Evolutionary conservation across 768 basidiomycete genomes (phyloP), one percentile per base, ranked within the genome.

Genomic region (Chiua virens): DNA sequence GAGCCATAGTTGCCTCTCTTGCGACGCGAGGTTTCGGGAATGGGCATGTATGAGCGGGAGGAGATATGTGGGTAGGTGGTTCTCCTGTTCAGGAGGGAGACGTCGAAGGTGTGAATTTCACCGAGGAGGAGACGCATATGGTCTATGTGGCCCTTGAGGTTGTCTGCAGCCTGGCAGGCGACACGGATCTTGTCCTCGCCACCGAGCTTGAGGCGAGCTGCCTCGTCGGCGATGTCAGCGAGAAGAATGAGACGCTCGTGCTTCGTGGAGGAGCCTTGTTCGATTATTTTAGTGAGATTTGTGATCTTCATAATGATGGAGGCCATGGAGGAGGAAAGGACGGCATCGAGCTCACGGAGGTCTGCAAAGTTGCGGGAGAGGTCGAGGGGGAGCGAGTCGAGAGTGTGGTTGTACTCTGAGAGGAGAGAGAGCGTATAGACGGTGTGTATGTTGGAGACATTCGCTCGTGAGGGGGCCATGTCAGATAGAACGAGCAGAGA

Each of bases 101-200:
- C 57, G 67, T 89, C 83, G 57, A 86, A 84, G 52, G 76, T 79
- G 20, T 87, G 87, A 8, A 89, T 68, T 52, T 79, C 73, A 53
- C 80, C 79, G 10, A 88, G 73, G 30, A 91, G 78, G 21, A 75
- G 72, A 43, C 75, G 75, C 64, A 90, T 80, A 60, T 90, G 84
- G 53, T 65, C 64, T 41, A 77, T 71, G 67, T 89, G 84, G 9
- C 71, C 70, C 62, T 85, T 82, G 70, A 98, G 84, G 61, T 83
- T 87, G 74, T 98, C 94, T 34, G 91, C 90, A 23, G 93, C 93
- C 56, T 85, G 86, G 59, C 87, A 92, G 18, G 92, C 92, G 53
- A 96, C 92, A 63, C 92, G 83, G 70, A 98, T 96, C 78, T 98
- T 98, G 82, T 98, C 97, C 70, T 98, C 96, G 47, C 90, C 91